Percentiles rank a stretch among this genome's conserved stretches.
These are phyloP conservation scores for Epicoccum nigrum DNA, from an alignment of 2,329 filamentous ascomycete species.

Conservation along the genomic window DNA sequence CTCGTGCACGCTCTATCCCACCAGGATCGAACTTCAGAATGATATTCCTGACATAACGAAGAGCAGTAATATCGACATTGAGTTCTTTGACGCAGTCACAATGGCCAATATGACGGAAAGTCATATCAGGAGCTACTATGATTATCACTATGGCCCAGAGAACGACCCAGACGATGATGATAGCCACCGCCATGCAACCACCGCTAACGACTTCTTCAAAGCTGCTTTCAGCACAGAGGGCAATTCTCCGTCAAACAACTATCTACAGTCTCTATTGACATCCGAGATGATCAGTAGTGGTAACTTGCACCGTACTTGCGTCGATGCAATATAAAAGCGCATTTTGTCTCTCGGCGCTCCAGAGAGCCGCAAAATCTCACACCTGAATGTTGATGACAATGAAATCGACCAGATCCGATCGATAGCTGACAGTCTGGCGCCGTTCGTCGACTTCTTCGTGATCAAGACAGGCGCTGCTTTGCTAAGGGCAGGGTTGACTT, in stretches of 20 bases:
- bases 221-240: conserved; percentile 1
- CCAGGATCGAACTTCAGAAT: background rate
- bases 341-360: background rate
- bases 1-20: conserved; percentile 14
- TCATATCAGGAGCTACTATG: conserved; percentile 8
- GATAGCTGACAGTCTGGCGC: conserved; percentile 2
- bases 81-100: conserved; percentile 1
- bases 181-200: conserved; percentile 4
- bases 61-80: conserved; percentile 7
- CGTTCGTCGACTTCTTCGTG: conserved; percentile 10
- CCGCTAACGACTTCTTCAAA: conserved; percentile 12
- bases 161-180: conserved; percentile 5
- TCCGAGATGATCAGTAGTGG: background rate
- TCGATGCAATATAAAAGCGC: conserved; percentile 8
- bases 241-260: background rate
- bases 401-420: conserved; percentile 1
- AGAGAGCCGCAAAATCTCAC: background rate
- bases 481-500: conserved; percentile 7
- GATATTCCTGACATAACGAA: background rate
- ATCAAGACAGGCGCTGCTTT: conserved; percentile 12
- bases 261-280: background rate
- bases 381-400: conserved; percentile 3
- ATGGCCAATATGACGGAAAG: conserved; percentile 4
- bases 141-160: conserved; percentile 2
- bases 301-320: background rate